Evolutionary conservation across 2,329 filamentous ascomycete genomes (phyloP).

Genomic region (Aspergillus pseudoterreus): DNA sequence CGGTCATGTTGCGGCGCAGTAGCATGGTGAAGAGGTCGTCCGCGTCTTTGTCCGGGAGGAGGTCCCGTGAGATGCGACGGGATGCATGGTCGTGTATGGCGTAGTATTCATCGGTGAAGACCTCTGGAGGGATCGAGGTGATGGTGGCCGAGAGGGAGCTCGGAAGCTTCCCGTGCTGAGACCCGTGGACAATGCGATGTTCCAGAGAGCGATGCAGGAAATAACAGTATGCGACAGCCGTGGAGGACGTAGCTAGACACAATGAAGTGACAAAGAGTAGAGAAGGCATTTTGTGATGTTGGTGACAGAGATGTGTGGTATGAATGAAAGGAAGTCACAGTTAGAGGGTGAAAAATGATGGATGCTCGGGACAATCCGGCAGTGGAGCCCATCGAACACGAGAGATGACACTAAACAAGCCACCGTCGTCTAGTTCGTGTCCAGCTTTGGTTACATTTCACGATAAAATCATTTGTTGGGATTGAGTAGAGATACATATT

Average conservation of each 20-base stretch:
- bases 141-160: slow-evolving; percentile 13
- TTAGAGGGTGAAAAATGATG: background rate
- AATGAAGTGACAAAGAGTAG: slow-evolving; percentile 1
- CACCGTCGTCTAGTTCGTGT: too few species aligned
- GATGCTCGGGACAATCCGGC: too few species aligned
- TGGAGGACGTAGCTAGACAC: slow-evolving; percentile 17
- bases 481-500: too few species aligned
- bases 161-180: slow-evolving; percentile 16
- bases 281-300: slow-evolving; percentile 13
- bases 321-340: background rate
- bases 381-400: too few species aligned
- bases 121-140: slow-evolving; percentile 19
- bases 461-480: too few species aligned
- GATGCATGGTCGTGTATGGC: slow-evolving; percentile 22
- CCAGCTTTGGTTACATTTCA: too few species aligned
- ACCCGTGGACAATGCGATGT: slow-evolving; percentile 19
- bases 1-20: slow-evolving; percentile 31
- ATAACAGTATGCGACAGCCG: slow-evolving; percentile 25
- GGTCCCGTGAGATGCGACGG: slow-evolving; percentile 16
- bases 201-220: slow-evolving; percentile 21
- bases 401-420: too few species aligned
- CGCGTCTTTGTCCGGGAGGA: slow-evolving; percentile 14
- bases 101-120: slow-evolving; percentile 18
- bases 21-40: slow-evolving; percentile 25
- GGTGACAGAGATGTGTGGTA: slow-evolving; percentile 22